These are phyloP conservation scores for Pouteria glomerata DNA, from an alignment of 148 eudicot species.

Conservation along the genomic window DNA sequence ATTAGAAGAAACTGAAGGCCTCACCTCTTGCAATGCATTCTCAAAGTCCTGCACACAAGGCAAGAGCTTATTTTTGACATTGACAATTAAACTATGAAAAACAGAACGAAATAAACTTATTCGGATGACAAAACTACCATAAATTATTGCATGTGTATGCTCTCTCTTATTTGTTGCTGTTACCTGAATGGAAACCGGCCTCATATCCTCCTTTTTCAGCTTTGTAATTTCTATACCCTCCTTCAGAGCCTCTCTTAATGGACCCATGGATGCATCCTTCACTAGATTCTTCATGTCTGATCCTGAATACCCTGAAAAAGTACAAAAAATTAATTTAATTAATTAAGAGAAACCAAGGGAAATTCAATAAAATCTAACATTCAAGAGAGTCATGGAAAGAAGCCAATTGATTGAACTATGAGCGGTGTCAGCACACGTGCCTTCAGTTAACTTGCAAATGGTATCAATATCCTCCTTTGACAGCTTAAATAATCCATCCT, in stretches of 20 bases:
- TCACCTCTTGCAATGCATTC: constrained; percentile 82
- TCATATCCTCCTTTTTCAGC: constrained; percentile 92
- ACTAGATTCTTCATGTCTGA: constrained; percentile 99
- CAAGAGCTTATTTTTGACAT: not conserved
- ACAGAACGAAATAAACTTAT: not conserved
- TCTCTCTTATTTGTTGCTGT: constrained; percentile 2
- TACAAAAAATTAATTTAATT: not conserved
- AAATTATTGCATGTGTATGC: not conserved
- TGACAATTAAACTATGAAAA: not conserved
- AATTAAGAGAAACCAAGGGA: not conserved
- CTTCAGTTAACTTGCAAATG: constrained; percentile 84
- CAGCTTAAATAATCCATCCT: constrained; percentile 83
- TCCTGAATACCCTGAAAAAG: constrained; percentile 81
- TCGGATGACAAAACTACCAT: constrained; percentile 1
- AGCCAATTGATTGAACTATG: constrained; percentile 7
- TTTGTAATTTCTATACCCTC: constrained; percentile 72
- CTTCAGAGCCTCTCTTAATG: constrained; percentile 85
- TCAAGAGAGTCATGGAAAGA: not conserved
- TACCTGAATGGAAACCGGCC: constrained; percentile 81
- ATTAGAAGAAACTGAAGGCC: constrained; percentile 86
- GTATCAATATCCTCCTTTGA: constrained; percentile 63
- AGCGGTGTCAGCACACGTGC: constrained; percentile 22
- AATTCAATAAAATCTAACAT: not conserved
- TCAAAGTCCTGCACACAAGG: constrained; percentile 62
- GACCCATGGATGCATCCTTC: constrained; percentile 99